phyloP scores from a whole-genome alignment of 2,329 filamentous ascomycete species.

The Colletotrichum simmondsii region DNA sequence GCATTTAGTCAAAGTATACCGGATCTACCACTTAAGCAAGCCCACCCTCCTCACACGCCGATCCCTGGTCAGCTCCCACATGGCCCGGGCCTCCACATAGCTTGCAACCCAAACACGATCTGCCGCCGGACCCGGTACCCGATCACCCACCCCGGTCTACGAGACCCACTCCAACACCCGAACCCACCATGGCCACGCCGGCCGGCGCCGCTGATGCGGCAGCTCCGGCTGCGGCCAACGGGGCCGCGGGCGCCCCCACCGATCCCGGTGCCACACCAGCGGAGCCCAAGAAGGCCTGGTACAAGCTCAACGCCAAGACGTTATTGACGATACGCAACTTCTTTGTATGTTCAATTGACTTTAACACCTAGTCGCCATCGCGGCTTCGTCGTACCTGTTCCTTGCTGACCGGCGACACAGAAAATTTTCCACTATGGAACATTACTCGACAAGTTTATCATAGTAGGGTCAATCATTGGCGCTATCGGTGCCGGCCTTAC shows the following conservation, averaged over 20 bases:
- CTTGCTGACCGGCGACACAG: not conserved
- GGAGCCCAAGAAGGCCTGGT: constrained; percentile 23
- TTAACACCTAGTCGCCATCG: not conserved
- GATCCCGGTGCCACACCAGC: not conserved
- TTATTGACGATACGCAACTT: constrained; percentile 29
- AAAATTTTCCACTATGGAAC: constrained; percentile 27
- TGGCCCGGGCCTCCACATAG: constrained; percentile 32
- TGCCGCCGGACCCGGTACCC: constrained; percentile 7
- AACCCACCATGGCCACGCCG: constrained; percentile 30
- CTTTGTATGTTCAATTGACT: constrained; percentile 7
- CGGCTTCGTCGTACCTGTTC: no score
- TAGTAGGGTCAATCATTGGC: constrained; percentile 18
- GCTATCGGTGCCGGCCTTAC: constrained; percentile 34
- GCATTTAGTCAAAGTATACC: constrained; percentile 11
- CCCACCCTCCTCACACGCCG: not conserved
- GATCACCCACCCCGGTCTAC: constrained; percentile 7
- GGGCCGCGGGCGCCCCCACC: not conserved
- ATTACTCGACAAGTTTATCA: constrained; percentile 25
- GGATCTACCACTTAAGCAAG: not conserved
- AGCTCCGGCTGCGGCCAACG: constrained; percentile 18
- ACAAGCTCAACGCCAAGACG: constrained; percentile 28
- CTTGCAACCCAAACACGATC: constrained; percentile 7
- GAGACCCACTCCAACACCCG: not conserved
- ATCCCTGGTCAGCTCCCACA: constrained; percentile 5
- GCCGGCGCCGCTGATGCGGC: constrained; percentile 26